Conservation (phyloP, 805 yeast genomes). For the Starmerella tilneyi region DNA sequence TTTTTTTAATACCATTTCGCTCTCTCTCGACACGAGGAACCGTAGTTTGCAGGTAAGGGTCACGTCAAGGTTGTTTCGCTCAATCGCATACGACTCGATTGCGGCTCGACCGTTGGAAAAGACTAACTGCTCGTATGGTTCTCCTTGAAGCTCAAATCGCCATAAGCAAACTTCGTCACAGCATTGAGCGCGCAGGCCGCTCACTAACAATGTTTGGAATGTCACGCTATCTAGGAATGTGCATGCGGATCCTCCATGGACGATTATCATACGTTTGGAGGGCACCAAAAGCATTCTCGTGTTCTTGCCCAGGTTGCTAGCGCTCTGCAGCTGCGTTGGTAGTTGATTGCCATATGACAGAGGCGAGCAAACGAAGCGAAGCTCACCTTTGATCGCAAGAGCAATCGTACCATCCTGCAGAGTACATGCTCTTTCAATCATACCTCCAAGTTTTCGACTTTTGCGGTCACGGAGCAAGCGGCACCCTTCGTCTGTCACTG, state of each 20-base stretch:
- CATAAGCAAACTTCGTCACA: constrained; percentile 7
- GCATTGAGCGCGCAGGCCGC: constrained; percentile 1
- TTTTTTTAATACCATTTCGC: not conserved
- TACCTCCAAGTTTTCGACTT: not conserved
- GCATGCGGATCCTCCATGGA: constrained; percentile 4
- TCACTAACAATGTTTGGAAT: constrained; percentile 5
- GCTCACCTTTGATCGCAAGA: not conserved
- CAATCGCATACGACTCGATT: constrained; percentile 14
- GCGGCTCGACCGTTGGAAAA: constrained; percentile 7
- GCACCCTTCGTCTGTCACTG: not conserved
- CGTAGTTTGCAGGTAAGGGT: constrained; percentile 8
- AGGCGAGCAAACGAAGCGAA: not conserved
- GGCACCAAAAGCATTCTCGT: constrained; percentile 8
- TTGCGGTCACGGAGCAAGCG: not conserved
- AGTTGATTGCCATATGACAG: not conserved
- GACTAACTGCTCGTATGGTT: constrained; percentile 9
- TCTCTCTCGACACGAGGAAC: constrained; percentile 3
- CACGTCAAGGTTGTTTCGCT: constrained; percentile 6
- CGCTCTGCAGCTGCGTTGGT: not conserved
- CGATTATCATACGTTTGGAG: not conserved
- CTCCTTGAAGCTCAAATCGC: constrained; percentile 6
- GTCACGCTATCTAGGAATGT: constrained; percentile 7
- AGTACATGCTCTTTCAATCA: not conserved
- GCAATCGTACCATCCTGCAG: constrained; percentile 4
- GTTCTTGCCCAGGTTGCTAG: not conserved